Base-by-base conservation (phyloP, 495 filamentous ascomycete species). In the Tuber melanosporum region DNA sequence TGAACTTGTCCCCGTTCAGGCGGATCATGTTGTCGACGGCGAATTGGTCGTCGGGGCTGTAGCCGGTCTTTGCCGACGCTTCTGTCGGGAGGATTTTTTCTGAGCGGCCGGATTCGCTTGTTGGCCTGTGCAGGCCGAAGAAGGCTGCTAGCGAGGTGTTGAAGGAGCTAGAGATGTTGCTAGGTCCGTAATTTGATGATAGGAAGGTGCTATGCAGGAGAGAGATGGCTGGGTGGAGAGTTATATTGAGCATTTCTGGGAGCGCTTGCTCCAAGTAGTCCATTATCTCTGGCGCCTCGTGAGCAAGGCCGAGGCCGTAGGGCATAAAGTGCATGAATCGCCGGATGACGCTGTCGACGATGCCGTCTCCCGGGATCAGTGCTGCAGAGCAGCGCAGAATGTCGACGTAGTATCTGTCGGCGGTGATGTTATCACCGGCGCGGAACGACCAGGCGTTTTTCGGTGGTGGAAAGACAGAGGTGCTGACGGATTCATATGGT, bases 261-360 rank as follows among this genome's bases (percentile, higher is more conserved):
- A 80, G 77, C 9, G 72, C 70, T n/a, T 47, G 44, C 12, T 69
- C 62, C 7, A 79, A 45, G 22, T 75, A 49, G 3, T 66, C 77
- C 73, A 79, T 79, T n/a, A 70, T 41, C 0, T 10, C 32, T 12
- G 72, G 72, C 0, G 46, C 70, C n/a, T 75, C 77, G 15, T 66
- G 47, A 6, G 70, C 66, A 12, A 79, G 77, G 1, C 77, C 78
- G 15, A 80, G 66, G 10, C 73, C 77, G 73, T 79, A 79, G 3
- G 78, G 78, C 1, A 74, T 72, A 32, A 80, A 80, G 62, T 80
- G 78, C 78, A 80, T 80, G 44, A 80, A 80, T 22, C 43, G 72
- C 32, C 71, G 78, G 69, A 80, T 73, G 5, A 80, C 77, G 1
- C 77, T 80, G 70, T 80, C 78, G 14, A 80, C 73, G 44, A 80